Evolutionary conservation across 1,284 basidiomycete genomes (phyloP).

Genomic region (Inonotus hispidus): DNA sequence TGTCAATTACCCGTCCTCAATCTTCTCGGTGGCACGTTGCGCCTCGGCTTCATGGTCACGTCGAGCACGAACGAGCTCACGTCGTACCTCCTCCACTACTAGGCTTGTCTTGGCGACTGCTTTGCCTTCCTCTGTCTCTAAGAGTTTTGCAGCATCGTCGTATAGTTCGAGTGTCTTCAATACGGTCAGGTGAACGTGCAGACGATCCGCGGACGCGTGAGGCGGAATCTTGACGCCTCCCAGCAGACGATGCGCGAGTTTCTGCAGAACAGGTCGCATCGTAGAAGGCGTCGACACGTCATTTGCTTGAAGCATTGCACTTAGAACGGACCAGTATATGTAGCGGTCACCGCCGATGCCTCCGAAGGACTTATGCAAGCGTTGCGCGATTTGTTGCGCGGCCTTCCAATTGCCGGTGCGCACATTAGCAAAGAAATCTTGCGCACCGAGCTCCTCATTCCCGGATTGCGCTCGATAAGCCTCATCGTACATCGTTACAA

Average conservation of each 20-base stretch:
- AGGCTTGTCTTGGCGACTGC: conserved; percentile 66
- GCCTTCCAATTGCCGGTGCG: conserved; percentile 74
- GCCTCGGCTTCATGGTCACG: conserved; percentile 57
- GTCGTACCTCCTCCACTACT: conserved; percentile 65
- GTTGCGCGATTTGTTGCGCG: conserved; percentile 60
- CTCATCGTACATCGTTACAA: conserved; percentile 74
- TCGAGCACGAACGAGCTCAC: conserved; percentile 58
- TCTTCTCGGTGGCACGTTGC: conserved; percentile 46
- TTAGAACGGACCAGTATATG: conserved; percentile 79
- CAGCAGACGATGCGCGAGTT: conserved; percentile 65
- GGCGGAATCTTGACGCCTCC: conserved; percentile 55
- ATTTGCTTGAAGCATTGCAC: conserved; percentile 75
- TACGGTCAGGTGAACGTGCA: conserved; percentile 68
- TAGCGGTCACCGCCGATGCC: conserved; percentile 54
- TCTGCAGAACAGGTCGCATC: conserved; percentile 63
- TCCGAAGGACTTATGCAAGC: conserved; percentile 15
- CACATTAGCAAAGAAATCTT: conserved; percentile 80
- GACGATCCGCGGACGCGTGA: conserved; percentile 63
- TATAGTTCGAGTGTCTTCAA: conserved; percentile 62
- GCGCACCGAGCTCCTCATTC: conserved; percentile 76
- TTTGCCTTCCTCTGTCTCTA: conserved; percentile 62
- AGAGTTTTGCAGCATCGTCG: conserved; percentile 65
- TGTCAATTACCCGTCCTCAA: conserved; percentile 52
- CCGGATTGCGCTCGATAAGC: conserved; percentile 71
- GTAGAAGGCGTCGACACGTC: conserved; percentile 51